A percentile compares a stretch with the other conserved stretches of the same genome.
Evolutionary conservation across 2,329 filamentous ascomycete species (phyloP).

Genomic region (Paecilomyces sp.): DNA sequence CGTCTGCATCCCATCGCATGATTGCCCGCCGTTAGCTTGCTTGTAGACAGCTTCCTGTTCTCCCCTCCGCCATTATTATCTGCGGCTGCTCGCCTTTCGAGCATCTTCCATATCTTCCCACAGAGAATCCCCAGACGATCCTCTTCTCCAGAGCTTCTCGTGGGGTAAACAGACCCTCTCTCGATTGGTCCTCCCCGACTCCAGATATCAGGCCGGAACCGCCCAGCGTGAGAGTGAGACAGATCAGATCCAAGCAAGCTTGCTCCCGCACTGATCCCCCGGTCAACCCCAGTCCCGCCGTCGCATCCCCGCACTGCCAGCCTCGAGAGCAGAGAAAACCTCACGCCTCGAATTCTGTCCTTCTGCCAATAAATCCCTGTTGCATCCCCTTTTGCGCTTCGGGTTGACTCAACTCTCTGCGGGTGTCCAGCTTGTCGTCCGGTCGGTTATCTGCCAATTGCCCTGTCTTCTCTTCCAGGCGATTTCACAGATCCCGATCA

Average conservation of each 20-base stretch:
- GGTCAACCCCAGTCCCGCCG: neutral
- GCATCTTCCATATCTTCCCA: neutral
- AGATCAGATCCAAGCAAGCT: neutral
- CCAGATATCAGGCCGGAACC: neutral
- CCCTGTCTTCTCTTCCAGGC: neutral
- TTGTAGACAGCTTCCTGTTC: neutral
- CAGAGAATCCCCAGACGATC: neutral
- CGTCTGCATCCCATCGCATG: neutral
- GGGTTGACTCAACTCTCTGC: neutral
- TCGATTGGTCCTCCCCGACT: neutral
- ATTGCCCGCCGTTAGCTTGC: neutral
- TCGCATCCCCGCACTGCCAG: neutral
- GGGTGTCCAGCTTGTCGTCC: neutral
- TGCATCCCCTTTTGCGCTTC: neutral
- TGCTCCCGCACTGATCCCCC: neutral
- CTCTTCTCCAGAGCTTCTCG: neutral
- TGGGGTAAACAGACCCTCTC: neutral
- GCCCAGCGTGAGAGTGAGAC: neutral
- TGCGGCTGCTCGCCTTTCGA: neutral
- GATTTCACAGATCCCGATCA: slow-evolving; percentile 39
- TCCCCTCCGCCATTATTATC: neutral
- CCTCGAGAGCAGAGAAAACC: neutral
- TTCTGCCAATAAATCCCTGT: neutral
- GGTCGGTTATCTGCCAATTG: neutral
- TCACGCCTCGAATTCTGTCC: neutral